Evolutionary conservation across 768 basidiomycete species (phyloP), one percentile per base, ranked within the genome.

Genomic region (Leucosporidium scottii): DNA sequence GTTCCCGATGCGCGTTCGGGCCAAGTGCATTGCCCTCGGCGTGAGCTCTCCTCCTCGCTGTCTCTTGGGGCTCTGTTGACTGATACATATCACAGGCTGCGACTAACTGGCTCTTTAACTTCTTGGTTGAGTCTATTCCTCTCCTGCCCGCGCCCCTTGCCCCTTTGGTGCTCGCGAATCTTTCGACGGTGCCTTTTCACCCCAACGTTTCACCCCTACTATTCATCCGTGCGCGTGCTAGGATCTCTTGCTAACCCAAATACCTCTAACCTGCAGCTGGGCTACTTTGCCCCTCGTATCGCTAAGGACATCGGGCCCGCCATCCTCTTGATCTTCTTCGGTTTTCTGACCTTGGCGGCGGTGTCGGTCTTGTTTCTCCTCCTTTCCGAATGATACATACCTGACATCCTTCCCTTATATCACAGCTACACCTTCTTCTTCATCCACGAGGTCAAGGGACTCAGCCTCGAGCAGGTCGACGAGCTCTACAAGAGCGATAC

Each of bases 1-100:
- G 1, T 73, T 73, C 69, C 72, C 72, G 3, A 64, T 68, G 4
- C 63, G 72, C 7, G 57, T 73, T 25, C 57, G 72, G 18, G 39
- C 69, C 9, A 73, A 73, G 53, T 61, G 47, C 15, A 70, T 73
- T 49, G 58, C 68, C 0, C 31, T 65, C 20, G 64, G 64, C 1
- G 34, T 39, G 0, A 23, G 20, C 50, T 51, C 50, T 51, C 15
- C 3, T 20, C 9, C 17, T 51, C 50, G 21, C 23, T n/a, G 8
- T n/a, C 21, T 51, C 23, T 51, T n/a, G 17, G 3, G 10, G 3
- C 17, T 23, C 2, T 23, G 8, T 51, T 4, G n/a, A 9, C 21
- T 27, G n/a, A 2, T 10, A 12, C 9, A 10, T 36, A 7, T 34
- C n/a, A 23, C 57, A 59, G 57, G 51, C 56, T 10, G 31, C 56